Conservation (phyloP, 1,284 basidiomycete genomes). For the Trichosporon coremiiforme region DNA sequence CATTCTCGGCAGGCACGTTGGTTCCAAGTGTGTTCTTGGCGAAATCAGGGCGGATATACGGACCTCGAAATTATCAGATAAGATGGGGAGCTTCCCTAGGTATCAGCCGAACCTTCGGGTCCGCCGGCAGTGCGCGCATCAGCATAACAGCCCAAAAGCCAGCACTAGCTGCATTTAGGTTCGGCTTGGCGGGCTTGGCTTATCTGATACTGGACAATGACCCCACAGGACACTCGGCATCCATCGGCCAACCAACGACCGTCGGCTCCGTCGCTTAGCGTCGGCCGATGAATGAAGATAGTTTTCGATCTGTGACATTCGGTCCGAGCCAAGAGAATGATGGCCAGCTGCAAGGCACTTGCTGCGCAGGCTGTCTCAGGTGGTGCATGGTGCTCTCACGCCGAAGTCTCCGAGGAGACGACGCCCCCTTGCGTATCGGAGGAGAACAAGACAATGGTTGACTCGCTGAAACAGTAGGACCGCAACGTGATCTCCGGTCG, state of each 20-base stretch:
- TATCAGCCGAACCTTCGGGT: too few relatives aligned
- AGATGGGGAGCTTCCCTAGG: background rate
- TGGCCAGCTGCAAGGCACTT: background rate
- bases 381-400: background rate
- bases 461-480: background rate
- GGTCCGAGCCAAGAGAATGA: background rate
- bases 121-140: too few relatives aligned
- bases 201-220: background rate
- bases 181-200: constrained; percentile 5
- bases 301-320: background rate
- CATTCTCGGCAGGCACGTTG: background rate
- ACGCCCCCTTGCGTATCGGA: background rate
- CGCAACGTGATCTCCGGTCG: too few relatives aligned
- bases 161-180: background rate
- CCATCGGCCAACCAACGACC: background rate
- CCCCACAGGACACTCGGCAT: background rate
- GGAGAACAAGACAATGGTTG: background rate
- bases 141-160: too few relatives aligned
- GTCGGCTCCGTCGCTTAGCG: constrained; percentile 1
- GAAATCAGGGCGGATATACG: background rate
- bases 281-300: background rate
- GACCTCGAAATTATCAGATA: background rate
- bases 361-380: background rate
- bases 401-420: background rate
- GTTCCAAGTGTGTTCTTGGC: background rate